Base-by-base conservation (phyloP, 192 early-diverging fungal genomes). In the Coemansia sp. region DNA sequence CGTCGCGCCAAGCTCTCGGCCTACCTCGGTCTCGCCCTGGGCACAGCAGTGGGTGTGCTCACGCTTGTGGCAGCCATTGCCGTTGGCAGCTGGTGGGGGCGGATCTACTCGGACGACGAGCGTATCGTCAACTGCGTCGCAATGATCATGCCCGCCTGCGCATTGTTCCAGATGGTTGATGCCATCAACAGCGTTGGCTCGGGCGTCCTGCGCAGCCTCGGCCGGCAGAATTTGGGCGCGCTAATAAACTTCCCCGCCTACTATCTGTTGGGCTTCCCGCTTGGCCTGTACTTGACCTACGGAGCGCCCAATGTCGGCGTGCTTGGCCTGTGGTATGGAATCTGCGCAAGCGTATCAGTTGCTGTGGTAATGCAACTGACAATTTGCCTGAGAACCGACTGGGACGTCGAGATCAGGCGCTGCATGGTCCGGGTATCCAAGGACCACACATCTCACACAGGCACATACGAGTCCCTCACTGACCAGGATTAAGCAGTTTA, bases 71-170 rank as follows among this genome's bases (percentile, higher is more conserved):
- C 68, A 9, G 76, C 65, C 18, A 68, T 83, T 27, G 38, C 57
- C 3, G 71, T 79, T 29, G 71, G 75, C 38, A 41, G 66, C 53
- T 76, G 76, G 85, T 86, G 85, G 85, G 85, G 86, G 7, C 68
- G 46, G 22, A 44, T 92, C 36, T 92, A 92, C 71, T 91, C 90
- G 22, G 71, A 87, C 43, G 92, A 96, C 71, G 66, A 71, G 0
- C 86, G 86, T 0, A 91, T 98, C 15, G 81, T 94, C 58, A 72
- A 64, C 10, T 74, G 92, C 7, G 92, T 96, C 2, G 90, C 93
- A 2, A 70, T 63, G 52, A 85, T 96, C 12, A 79, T 97, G 76
- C 95, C 95, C 0, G 71, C 94, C n/a, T 91, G 86, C 29, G 94
- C 94, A 0, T 29, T 90, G 34, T 94, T 90, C 78, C 93, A 94